Evolutionary conservation across 805 yeast genomes (phyloP).

Genomic region (Candida boleticola): DNA sequence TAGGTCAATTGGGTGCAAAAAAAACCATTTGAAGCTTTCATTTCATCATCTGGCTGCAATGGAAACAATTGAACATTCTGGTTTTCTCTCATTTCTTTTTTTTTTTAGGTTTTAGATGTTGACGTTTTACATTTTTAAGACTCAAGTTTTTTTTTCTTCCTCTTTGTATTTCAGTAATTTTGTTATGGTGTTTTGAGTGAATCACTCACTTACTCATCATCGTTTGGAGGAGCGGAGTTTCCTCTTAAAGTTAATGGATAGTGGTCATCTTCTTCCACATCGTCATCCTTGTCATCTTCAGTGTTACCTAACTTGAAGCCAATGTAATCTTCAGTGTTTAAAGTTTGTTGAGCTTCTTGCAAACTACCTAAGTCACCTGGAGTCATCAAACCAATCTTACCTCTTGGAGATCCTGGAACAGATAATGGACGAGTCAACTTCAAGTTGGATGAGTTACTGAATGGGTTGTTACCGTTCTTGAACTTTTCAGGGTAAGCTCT

Average conservation of each 20-base stretch:
- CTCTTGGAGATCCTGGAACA: conserved; percentile 96
- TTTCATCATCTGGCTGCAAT: too few species aligned
- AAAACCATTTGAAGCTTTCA: too few species aligned
- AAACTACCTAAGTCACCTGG: conserved; percentile 98
- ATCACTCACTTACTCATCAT: conserved; percentile 13
- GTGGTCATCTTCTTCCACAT: conserved; percentile 31
- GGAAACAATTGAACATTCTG: too few species aligned
- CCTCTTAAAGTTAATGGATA: conserved; percentile 53
- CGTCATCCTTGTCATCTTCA: conserved; percentile 43
- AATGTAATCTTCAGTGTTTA: conserved; percentile 75
- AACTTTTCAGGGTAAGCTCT: conserved; percentile 91
- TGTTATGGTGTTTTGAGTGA: too few species aligned
- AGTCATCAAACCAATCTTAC: conserved; percentile 75
- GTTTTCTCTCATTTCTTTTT: too few species aligned
- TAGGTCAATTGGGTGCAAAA: too few species aligned
- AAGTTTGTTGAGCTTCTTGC: conserved; percentile 78
- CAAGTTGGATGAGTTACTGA: conserved; percentile 44
- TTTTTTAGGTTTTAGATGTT: too few species aligned
- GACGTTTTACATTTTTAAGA: too few species aligned
- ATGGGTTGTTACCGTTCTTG: conserved; percentile 49
- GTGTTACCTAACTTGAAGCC: conserved; percentile 46
- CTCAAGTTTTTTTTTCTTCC: too few species aligned
- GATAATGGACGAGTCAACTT: conserved; percentile 89
- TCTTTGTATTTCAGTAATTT: too few species aligned
- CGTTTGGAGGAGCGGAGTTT: conserved; percentile 42